Base-by-base conservation (phyloP, 2,329 filamentous ascomycete genomes). In the Cladophialophora carrionii region DNA sequence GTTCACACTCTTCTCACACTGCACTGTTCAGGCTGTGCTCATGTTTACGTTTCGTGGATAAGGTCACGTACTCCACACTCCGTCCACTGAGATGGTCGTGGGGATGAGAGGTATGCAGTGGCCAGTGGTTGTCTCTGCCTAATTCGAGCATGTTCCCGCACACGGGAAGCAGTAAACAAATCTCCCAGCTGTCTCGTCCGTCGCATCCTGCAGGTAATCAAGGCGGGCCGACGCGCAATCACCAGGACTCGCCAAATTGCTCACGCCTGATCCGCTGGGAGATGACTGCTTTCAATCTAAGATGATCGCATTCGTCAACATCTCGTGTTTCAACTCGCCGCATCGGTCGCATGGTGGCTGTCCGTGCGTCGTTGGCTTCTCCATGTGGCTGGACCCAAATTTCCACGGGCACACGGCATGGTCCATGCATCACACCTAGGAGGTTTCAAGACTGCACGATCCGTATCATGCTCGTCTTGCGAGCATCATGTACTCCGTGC, bases 241-340 rank as follows among this genome's bases (percentile, higher is more conserved):
- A 43, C 34, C 41, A 58, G 4, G 2, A 20, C 20, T 26, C 48
- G 48, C 48, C 37, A 46, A 55, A 61, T 55, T 61, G 20, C 57
- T 34, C 32, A 31, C 49, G 20, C 34, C 43, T 43, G 26, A 17
- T 22, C 26, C 52, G 20, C 22, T 20, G 29, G 20, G 32, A 24
- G 34, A 37, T 43, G 26, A 37, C 55, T 41, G 55, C 1, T 43
- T 37, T 51, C 59, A 14, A 46, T 55, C 34, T 46, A 14, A 29
- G 26, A 32, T 53, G 31, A 34, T 46, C 51, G 43, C 12, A 53
- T 41, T 51, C 59, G 62, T 64, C 49, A 52, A 17, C 14, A 58
- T 32, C n/a, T 7, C 46, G 48, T 64, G 62, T 64, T 64, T 64
- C 62, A 64, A 46, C 51, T 61, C 52, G 62, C 62, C 29, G 57